These are phyloP conservation scores for Heliophila coronopifolia DNA, from an alignment of 441 rosid species.

Conservation along the genomic window DNA sequence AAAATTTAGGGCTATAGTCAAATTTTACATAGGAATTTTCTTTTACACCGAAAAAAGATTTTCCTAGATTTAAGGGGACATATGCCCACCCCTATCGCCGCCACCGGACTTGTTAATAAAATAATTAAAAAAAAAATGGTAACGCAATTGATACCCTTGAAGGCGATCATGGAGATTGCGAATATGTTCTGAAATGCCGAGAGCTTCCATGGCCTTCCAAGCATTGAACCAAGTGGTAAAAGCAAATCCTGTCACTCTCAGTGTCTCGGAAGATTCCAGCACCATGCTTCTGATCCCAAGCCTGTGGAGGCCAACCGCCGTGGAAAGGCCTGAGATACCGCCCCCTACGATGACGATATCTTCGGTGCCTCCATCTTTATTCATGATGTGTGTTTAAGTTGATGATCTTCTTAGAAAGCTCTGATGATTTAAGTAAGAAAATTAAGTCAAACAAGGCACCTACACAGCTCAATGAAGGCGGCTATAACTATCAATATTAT, in stretches of 20 bases:
- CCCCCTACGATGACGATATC: conserved; percentile 64
- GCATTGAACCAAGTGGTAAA: conserved; percentile 50
- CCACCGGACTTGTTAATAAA: no score
- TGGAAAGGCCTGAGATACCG: conserved; percentile 67
- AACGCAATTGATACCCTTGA: conserved; percentile 43
- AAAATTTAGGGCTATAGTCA: no score
- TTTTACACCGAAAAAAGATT: no score
- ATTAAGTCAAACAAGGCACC: no score
- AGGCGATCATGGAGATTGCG: conserved; percentile 39
- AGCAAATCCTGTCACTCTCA: conserved; percentile 61
- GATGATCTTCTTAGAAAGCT: conserved; percentile 7
- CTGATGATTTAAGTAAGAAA: no score
- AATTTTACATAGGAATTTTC: no score
- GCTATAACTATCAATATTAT: no score
- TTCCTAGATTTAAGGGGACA: no score
- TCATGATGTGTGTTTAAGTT: conserved; percentile 22
- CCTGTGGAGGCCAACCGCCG: conserved; percentile 72
- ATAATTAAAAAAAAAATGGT: no score
- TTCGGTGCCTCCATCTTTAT: conserved; percentile 21
- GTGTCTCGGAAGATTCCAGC: conserved; percentile 49
- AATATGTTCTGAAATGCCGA: conserved; percentile 43
- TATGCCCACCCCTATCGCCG: no score
- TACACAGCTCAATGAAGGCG: no score
- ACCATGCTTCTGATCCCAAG: conserved; percentile 58
- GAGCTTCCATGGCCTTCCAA: conserved; percentile 68